A percentile compares a stretch with the other conserved stretches of the same genome.
Conservation (phyloP, 176 grass and related monocot species). For the Paspalum vaginatum region DNA sequence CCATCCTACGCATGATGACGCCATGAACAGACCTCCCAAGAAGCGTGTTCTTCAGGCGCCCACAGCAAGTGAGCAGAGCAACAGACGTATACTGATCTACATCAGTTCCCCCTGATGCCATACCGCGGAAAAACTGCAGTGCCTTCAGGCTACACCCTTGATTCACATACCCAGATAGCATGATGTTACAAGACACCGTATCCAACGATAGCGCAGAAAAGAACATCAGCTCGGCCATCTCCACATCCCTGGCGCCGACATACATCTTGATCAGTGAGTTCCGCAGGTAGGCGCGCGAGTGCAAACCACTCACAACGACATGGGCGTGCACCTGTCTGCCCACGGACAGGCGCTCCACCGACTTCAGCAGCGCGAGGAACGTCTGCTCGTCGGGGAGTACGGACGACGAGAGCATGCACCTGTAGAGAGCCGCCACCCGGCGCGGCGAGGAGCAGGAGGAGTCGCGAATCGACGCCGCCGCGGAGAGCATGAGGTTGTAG, state of each 20-base stretch:
- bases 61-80: constrained; percentile 53
- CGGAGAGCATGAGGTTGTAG: constrained; percentile 59
- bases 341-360: constrained; percentile 15
- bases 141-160: constrained; percentile 34
- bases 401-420: constrained; percentile 38
- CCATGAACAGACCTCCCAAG: constrained; percentile 53
- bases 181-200: constrained; percentile 48
- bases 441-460: constrained; percentile 14
- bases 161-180: constrained; percentile 57
- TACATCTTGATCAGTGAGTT: constrained; percentile 65
- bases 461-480: neutral
- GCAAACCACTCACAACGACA: constrained; percentile 39
- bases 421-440: constrained; percentile 40
- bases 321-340: constrained; percentile 58
- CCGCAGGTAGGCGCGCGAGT: constrained; percentile 39
- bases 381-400: constrained; percentile 45
- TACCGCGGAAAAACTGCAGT: constrained; percentile 35
- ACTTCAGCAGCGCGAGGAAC: constrained; percentile 60
- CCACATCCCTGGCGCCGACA: constrained; percentile 39
- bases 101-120: constrained; percentile 30
- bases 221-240: constrained; percentile 45
- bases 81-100: constrained; percentile 52
- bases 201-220: constrained; percentile 10
- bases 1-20: constrained; percentile 13
- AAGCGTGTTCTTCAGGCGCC: constrained; percentile 17